Percentiles rank a stretch among this genome's conserved stretches.
Conservation (phyloP, 169 alveolate genomes). For the Prorocentrum cordatum region DNA sequence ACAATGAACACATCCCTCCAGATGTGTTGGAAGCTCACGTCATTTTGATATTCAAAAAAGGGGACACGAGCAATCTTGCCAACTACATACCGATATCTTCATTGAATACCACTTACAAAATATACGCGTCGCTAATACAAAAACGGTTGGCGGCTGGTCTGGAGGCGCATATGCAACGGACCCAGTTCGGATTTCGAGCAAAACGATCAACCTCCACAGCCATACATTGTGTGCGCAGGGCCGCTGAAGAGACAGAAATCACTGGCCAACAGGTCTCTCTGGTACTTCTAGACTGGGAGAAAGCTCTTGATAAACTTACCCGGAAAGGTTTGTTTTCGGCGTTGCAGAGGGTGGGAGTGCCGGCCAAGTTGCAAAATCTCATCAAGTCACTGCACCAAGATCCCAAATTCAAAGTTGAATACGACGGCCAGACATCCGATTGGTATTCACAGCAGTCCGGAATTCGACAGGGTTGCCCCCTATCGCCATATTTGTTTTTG, state of each 20-base stretch:
- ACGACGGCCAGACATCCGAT: neutral
- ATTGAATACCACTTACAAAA: neutral
- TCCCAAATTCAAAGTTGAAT: neutral
- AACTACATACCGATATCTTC: constrained; percentile 19
- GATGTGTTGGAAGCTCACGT: neutral
- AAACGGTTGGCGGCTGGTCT: neutral
- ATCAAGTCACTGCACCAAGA: neutral
- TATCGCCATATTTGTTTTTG: neutral
- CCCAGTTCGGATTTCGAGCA: neutral
- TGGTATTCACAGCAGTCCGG: neutral
- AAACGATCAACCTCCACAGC: neutral
- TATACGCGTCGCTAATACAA: neutral
- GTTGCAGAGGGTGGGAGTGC: neutral
- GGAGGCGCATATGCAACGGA: neutral
- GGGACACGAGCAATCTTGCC: neutral
- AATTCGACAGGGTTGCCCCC: neutral
- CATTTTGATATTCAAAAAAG: neutral
- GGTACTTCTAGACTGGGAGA: neutral
- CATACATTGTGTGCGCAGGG: neutral
- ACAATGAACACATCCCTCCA: neutral
- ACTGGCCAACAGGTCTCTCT: neutral
- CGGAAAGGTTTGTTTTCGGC: neutral
- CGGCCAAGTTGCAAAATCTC: neutral
- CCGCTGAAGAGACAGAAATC: neutral
- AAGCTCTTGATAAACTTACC: neutral